Evolutionary conservation across 1,139 yeast species (phyloP).

Genomic region (Yamadazyma oceani): DNA sequence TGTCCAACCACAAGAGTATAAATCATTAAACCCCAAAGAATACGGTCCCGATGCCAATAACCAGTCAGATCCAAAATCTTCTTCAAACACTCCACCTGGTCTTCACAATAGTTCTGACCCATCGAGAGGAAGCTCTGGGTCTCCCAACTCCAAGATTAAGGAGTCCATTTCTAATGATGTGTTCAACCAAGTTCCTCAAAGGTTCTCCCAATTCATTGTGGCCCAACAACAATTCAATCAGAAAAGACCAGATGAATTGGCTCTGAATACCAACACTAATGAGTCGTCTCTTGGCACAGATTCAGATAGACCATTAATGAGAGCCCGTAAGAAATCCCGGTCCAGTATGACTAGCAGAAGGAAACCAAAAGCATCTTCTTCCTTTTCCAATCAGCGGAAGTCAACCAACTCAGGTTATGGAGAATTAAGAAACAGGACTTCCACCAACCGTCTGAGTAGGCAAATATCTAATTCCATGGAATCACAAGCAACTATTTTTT

Average conservation of each 20-base stretch:
- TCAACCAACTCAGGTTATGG: conserved; percentile 7
- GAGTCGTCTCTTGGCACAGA: conserved; percentile 24
- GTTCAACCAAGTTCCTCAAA: conserved; percentile 39
- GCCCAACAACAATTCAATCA: conserved; percentile 36
- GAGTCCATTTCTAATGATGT: conserved; percentile 9
- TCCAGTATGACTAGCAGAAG: conserved; percentile 6
- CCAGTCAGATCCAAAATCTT: too few relatives aligned
- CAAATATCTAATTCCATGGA: conserved; percentile 43
- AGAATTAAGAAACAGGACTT: conserved; percentile 5
- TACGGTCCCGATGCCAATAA: conserved; percentile 9
- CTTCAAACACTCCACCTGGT: too few relatives aligned
- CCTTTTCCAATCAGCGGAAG: conserved; percentile 4
- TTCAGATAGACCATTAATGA: conserved; percentile 9
- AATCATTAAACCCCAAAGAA: conserved; percentile 1
- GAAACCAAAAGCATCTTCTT: conserved; percentile 4
- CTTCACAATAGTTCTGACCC: conserved; percentile 6
- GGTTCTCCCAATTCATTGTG: conserved; percentile 43
- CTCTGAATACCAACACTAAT: conserved; percentile 20
- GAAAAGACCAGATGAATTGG: conserved; percentile 26
- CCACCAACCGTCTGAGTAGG: conserved; percentile 9
- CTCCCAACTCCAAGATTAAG: conserved; percentile 5
- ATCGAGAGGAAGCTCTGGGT: background rate
- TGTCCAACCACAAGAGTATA: conserved; percentile 1
- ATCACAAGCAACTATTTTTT: conserved; percentile 48
- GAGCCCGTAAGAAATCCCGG: conserved; percentile 7